Evolutionary conservation across 2,329 filamentous ascomycete species (phyloP).

Genomic region (Fusarium mangiferae): DNA sequence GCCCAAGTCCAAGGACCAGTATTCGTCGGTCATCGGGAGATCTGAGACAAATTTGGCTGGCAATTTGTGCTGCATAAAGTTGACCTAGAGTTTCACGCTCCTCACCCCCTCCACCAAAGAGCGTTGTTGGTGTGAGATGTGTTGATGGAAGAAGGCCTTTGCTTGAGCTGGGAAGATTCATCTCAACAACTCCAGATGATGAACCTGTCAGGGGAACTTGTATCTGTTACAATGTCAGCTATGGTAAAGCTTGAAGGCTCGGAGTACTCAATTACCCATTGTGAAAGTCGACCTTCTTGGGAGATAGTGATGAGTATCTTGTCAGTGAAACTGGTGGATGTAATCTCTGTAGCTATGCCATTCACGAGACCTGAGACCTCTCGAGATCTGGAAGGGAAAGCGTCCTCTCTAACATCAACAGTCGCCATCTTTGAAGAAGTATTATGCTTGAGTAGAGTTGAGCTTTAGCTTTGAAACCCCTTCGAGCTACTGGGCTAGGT

Average conservation of each 20-base stretch:
- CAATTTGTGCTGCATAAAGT: conserved; percentile 89
- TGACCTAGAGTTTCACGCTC: conserved; percentile 87
- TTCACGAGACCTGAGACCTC: conserved; percentile 71
- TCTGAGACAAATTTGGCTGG: conserved; percentile 78
- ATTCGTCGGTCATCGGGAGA: conserved; percentile 72
- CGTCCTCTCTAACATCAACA: conserved; percentile 57
- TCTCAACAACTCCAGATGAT: conserved; percentile 71
- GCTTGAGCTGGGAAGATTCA: conserved; percentile 60
- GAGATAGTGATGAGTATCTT: conserved; percentile 91
- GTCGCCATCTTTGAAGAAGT: conserved; percentile 50
- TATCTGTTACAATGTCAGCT: conserved; percentile 59
- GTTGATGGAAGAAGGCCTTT: conserved; percentile 75
- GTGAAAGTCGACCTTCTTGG: conserved; percentile 84
- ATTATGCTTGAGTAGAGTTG: conserved; percentile 23
- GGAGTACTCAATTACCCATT: conserved; percentile 75
- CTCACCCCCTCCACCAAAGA: conserved; percentile 84
- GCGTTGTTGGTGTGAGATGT: conserved; percentile 85
- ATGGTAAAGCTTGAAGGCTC: background rate
- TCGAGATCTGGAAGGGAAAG: conserved; percentile 75
- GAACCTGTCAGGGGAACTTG: conserved; percentile 81
- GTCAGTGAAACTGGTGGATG: conserved; percentile 81
- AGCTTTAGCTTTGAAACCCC: background rate
- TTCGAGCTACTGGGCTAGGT: background rate
- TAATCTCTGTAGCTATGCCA: conserved; percentile 76
- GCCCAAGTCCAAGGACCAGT: conserved; percentile 70